Percentiles rank a stretch among this genome's conserved stretches.
These are phyloP conservation scores for Hippophae tibetana DNA, from an alignment of 306 rosid species.

Conservation along the genomic window DNA sequence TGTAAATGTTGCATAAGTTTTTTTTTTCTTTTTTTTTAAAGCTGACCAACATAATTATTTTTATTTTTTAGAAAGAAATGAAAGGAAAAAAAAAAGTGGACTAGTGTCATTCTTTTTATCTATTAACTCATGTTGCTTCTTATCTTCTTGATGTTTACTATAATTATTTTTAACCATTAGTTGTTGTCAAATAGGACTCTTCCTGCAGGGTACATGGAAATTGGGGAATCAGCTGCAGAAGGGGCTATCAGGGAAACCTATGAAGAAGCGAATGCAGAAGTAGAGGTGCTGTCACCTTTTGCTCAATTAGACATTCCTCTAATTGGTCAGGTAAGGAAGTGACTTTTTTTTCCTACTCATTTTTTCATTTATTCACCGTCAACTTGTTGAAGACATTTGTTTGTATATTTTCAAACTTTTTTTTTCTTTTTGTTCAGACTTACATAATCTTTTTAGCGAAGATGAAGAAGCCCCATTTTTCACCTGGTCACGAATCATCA, in stretches of 20 bases:
- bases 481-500: conserved; percentile 94
- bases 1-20: conserved; percentile 16
- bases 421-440: conserved; percentile 35
- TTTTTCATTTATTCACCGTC: conserved; percentile 5
- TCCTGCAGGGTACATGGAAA: conserved; percentile 94
- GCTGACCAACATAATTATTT: conserved; percentile 4
- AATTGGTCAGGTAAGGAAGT: conserved; percentile 73
- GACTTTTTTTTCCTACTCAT: conserved; percentile 7
- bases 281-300: conserved; percentile 78
- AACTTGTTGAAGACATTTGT: conserved; percentile 22
- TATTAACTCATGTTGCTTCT: conserved; percentile 11
- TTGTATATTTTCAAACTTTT: conserved; percentile 16
- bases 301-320: conserved; percentile 92
- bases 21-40: neutral
- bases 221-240: conserved; percentile 91
- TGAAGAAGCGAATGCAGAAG: conserved; percentile 98
- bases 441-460: conserved; percentile 79
- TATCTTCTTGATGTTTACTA: conserved; percentile 12
- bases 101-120: conserved; percentile 13
- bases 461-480: conserved; percentile 74
- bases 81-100: neutral
- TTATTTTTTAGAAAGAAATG: neutral
- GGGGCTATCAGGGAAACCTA: conserved; percentile 92
- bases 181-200: conserved; percentile 60
- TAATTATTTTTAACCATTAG: conserved; percentile 19